Evolutionary conservation across 2,329 filamentous ascomycete species (phyloP), one percentile per base, ranked within the genome.

Genomic region (Ascochyta clinopodiicola): DNA sequence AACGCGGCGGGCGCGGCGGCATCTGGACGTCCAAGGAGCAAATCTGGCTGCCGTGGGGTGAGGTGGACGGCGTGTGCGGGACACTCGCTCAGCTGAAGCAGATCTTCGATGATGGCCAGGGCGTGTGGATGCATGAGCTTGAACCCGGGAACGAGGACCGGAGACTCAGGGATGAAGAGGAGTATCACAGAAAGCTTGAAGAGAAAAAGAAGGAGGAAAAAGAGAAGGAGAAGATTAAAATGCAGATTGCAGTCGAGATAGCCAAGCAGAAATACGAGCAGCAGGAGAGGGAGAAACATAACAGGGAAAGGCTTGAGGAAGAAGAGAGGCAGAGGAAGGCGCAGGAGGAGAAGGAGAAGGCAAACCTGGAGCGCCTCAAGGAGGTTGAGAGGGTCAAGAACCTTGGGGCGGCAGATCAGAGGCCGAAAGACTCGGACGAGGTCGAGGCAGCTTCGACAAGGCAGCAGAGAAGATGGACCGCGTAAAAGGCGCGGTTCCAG

Each of bases 1-100:
- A 74, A 49, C 77, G 81, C 13, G 82, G 81, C 9, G 82, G 82
- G 0, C 76, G 75, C n/a, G 82, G 82, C 3, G 83, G 82, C 7
- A 69, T 83, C 3, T 85, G 83, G 83, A 83, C 81, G 0, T 78
- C 77, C 12, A 70, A 74, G n/a, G 75, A 75, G 19, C 73, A 76
- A 34, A 58, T 62, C 0, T 85, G 82, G 81, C 56, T 82, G 21
- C 75, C 75, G 0, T 82, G 81, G 71, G 75, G 74, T 6, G 80
- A 83, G 22, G 74, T 83, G 5, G 71, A 74, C 34, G 72, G 72
- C 19, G 72, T 74, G 1, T 74, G 72, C 38, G 72, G 72, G 0
- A 61, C 61, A 0, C 27, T 72, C 27, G 69, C 72, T 12, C 76
- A 78, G 2, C 70, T 78, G 21, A 78, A 80, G 29, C 71, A 76